Conservation (phyloP, 371 early-diverging fungal genomes). For the Zychaea mexicana region DNA sequence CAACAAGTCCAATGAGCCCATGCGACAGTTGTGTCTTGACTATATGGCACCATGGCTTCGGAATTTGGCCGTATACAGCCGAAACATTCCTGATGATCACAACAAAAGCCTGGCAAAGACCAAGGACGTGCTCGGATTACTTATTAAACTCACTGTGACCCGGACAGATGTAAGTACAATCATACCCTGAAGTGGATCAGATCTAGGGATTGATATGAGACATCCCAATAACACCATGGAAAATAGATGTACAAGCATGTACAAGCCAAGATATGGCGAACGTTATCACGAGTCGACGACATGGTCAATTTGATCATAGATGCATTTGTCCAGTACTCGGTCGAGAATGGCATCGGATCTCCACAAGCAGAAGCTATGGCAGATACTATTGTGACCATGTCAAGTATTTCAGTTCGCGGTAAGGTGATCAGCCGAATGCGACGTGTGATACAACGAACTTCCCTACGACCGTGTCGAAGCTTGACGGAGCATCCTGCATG, state of each 20-base stretch:
- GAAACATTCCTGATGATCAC: constrained; percentile 50
- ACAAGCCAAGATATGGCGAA: constrained; percentile 84
- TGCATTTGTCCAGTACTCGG: constrained; percentile 76
- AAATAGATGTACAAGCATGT: constrained; percentile 68
- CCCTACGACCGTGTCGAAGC: constrained; percentile 66
- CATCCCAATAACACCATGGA: no score
- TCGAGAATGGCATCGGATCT: constrained; percentile 81
- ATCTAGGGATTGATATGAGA: no score
- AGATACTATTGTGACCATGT: constrained; percentile 84
- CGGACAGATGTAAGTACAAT: constrained; percentile 70
- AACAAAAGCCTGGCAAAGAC: constrained; percentile 61
- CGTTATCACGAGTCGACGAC: constrained; percentile 77
- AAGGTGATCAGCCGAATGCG: constrained; percentile 82
- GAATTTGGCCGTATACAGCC: constrained; percentile 70
- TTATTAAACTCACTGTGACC: constrained; percentile 83
- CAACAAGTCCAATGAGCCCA: constrained; percentile 66
- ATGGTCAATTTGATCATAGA: constrained; percentile 80
- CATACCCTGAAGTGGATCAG: no score
- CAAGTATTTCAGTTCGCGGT: constrained; percentile 78
- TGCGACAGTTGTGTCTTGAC: constrained; percentile 82
- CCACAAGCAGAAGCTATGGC: constrained; percentile 82
- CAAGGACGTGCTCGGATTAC: constrained; percentile 69
- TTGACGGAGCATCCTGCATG: constrained; percentile 83
- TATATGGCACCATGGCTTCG: constrained; percentile 91
- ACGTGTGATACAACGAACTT: constrained; percentile 72